Percentiles rank a stretch among this genome's conserved stretches.
Conservation (phyloP, 2,329 filamentous ascomycete genomes). For the Acrocalymma vagum region DNA sequence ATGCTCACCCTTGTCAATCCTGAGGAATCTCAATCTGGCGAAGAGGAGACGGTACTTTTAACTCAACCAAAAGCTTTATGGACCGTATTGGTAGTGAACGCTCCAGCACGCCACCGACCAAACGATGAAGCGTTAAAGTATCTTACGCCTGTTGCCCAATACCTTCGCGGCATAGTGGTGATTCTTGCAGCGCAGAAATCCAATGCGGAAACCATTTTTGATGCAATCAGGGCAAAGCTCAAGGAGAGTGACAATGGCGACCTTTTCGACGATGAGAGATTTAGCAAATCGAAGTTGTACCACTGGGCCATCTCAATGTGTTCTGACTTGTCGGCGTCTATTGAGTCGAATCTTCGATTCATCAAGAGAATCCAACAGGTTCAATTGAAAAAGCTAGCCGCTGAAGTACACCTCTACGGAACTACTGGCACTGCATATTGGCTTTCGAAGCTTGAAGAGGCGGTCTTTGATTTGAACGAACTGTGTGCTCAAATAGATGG, state of each 20-base stretch:
- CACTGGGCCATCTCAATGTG: conserved; percentile 4
- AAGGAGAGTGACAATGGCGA: background rate
- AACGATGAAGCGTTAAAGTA: background rate
- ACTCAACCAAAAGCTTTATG: conserved; percentile 1
- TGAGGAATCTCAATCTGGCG: background rate
- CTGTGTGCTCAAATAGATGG: no score
- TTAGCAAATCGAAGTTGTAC: conserved; percentile 4
- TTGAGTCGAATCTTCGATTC: conserved; percentile 3
- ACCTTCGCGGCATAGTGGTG: conserved; percentile 1
- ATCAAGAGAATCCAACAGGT: background rate
- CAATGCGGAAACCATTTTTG: conserved; percentile 3
- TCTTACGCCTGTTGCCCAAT: conserved; percentile 9
- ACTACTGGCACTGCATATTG: no score
- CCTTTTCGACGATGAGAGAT: conserved; percentile 7
- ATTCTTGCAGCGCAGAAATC: background rate
- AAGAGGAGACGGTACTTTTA: conserved; percentile 2
- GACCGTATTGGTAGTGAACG: conserved; percentile 5
- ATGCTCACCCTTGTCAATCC: conserved; percentile 4
- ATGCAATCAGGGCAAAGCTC: background rate
- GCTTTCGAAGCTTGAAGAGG: no score
- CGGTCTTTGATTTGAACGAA: no score
- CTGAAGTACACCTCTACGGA: no score
- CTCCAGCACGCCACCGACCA: background rate
- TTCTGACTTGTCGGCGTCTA: background rate
- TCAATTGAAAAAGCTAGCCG: no score